Conservation (phyloP, 2,329 filamentous ascomycete species). For the Trichoderma endophyticum region DNA sequence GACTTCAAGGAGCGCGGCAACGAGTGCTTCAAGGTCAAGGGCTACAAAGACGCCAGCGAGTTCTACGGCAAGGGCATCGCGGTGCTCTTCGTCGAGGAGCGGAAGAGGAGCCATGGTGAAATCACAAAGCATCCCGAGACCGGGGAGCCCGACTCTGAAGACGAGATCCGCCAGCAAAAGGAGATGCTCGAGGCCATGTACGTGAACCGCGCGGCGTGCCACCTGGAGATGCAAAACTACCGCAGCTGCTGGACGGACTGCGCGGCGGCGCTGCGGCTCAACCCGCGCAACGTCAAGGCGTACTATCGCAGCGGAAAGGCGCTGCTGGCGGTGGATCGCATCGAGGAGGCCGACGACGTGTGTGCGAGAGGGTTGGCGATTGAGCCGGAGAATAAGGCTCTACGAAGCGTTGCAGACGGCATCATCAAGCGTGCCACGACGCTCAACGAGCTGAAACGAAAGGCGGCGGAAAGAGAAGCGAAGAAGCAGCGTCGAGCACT, state of each 20-base stretch:
- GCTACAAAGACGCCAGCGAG: conserved; percentile 80
- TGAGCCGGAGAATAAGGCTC: conserved; percentile 66
- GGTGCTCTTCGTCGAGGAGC: conserved; percentile 64
- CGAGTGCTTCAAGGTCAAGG: conserved; percentile 71
- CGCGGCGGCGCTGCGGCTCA: conserved; percentile 72
- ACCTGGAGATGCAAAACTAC: conserved; percentile 86
- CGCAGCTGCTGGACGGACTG: conserved; percentile 84
- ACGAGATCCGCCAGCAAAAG: conserved; percentile 58
- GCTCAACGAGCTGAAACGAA: conserved; percentile 53
- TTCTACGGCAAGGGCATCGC: conserved; percentile 87
- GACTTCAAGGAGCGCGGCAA: conserved; percentile 93
- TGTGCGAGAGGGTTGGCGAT: conserved; percentile 69
- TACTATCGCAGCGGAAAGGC: conserved; percentile 82
- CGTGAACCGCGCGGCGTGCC: conserved; percentile 84
- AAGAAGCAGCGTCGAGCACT: conserved; percentile 53
- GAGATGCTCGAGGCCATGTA: conserved; percentile 71
- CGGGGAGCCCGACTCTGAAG: conserved; percentile 41
- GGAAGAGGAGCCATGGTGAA: conserved; percentile 46
- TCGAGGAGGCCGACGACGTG: conserved; percentile 76
- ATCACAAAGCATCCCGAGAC: conserved; percentile 29
- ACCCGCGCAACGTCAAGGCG: conserved; percentile 81
- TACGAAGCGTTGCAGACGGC: conserved; percentile 60
- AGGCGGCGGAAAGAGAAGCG: conserved; percentile 54
- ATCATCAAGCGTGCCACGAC: conserved; percentile 57
- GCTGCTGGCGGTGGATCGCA: conserved; percentile 72